These are phyloP conservation scores for Haplosporangium gracile DNA, from an alignment of 192 early-diverging fungal species.

Conservation along the genomic window DNA sequence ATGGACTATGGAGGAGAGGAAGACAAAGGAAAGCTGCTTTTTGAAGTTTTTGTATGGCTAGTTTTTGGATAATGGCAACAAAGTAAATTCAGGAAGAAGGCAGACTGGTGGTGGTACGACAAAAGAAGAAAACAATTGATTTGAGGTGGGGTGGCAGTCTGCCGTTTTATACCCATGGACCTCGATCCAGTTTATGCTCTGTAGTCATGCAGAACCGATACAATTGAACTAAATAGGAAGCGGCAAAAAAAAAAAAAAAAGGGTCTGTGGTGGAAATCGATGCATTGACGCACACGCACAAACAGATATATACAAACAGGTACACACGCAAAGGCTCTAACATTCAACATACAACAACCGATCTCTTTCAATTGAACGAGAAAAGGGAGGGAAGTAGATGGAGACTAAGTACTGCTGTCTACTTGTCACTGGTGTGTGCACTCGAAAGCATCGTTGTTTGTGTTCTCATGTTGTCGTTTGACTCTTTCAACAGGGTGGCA, in stretches of 20 bases:
- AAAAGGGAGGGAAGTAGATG: background rate
- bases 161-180: background rate
- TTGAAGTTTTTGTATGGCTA: background rate
- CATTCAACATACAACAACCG: background rate
- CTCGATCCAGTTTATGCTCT: background rate
- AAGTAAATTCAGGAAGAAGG: background rate
- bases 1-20: background rate
- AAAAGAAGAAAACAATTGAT: background rate
- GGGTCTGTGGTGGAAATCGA: background rate
- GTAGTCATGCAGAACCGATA: background rate
- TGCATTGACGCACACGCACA: background rate
- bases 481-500: background rate
- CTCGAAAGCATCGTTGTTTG: background rate
- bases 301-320: background rate
- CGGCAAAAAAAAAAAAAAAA: background rate
- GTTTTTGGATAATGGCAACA: background rate
- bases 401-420: background rate
- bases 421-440: background rate
- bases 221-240: background rate
- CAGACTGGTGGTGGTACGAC: background rate
- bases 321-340: background rate
- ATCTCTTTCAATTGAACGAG: background rate
- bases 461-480: background rate
- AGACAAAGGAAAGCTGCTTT: background rate
- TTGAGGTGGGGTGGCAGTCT: background rate